phyloP scores from a whole-genome alignment of 225 moss, liverwort and hornwort species.

The Thuidium tamariscinum region DNA sequence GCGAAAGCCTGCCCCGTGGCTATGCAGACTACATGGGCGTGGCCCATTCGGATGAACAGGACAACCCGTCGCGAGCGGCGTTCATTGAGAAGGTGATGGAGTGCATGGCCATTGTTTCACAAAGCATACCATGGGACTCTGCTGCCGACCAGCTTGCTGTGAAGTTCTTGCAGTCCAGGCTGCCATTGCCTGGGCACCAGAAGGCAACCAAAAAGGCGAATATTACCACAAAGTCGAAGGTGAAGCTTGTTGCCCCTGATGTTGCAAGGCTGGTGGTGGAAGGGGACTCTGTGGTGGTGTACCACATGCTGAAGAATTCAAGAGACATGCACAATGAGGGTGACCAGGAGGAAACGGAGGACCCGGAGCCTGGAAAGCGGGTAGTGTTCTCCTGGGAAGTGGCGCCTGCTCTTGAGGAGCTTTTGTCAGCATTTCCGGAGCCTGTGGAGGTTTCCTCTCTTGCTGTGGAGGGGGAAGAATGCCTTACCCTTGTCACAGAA shows the following conservation, averaged over 20 bases:
- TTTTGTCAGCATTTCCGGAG: constrained; percentile 61
- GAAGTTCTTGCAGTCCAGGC: constrained; percentile 67
- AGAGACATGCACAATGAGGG: constrained; percentile 64
- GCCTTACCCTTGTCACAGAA: constrained; percentile 18
- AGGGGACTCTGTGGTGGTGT: constrained; percentile 75
- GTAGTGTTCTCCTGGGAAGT: constrained; percentile 54
- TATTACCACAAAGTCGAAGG: constrained; percentile 31
- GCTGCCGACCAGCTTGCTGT: constrained; percentile 89
- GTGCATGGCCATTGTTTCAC: constrained; percentile 73
- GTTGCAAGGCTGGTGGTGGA: constrained; percentile 78
- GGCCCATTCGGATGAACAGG: constrained; percentile 63
- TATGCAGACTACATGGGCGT: constrained; percentile 89
- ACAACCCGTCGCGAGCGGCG: constrained; percentile 50
- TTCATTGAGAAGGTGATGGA: constrained; percentile 71
- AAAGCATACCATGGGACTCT: constrained; percentile 94
- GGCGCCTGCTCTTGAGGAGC: constrained; percentile 78
- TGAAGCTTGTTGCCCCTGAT: constrained; percentile 68
- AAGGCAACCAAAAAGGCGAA: not conserved
- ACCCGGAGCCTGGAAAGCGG: constrained; percentile 16
- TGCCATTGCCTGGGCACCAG: constrained; percentile 51
- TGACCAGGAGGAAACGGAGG: constrained; percentile 20
- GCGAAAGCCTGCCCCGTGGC: constrained; percentile 65
- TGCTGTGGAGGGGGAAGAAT: constrained; percentile 21
- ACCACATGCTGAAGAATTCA: constrained; percentile 78
- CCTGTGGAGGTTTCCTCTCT: constrained; percentile 57